These are phyloP conservation scores for Metarhizium sp. DNA, from an alignment of 2,329 filamentous ascomycete genomes.

Conservation along the genomic window DNA sequence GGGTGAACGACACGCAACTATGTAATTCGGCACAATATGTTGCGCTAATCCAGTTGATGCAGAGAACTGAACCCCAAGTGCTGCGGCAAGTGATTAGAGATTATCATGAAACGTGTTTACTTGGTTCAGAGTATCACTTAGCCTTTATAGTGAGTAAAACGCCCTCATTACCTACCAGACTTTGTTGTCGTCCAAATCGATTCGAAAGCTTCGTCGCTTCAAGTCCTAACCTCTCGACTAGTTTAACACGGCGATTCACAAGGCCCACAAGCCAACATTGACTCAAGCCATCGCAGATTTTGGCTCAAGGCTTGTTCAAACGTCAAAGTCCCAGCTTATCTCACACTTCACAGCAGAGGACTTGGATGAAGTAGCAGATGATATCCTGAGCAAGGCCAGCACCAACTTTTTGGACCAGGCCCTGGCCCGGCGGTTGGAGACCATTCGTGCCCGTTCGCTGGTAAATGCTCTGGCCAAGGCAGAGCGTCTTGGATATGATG, in stretches of 20 bases:
- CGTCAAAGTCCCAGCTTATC: conserved; percentile 32
- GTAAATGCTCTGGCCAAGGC: conserved; percentile 48
- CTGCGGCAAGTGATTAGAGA: conserved; percentile 40
- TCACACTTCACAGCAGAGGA: conserved; percentile 28
- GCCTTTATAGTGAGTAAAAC: conserved; percentile 40
- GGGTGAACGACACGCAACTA: not conserved
- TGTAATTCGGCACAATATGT: not conserved
- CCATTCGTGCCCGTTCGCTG: conserved; percentile 43
- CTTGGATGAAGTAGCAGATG: conserved; percentile 34
- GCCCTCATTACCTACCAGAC: not conserved
- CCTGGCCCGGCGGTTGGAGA: conserved; percentile 40
- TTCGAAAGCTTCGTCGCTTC: no score
- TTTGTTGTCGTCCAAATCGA: not conserved
- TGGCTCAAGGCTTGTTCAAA: conserved; percentile 31
- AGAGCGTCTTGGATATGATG: conserved; percentile 47
- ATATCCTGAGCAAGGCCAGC: conserved; percentile 37
- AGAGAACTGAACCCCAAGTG: conserved; percentile 31
- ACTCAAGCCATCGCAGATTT: conserved; percentile 33
- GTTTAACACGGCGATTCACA: conserved; percentile 41
- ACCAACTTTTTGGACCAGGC: conserved; percentile 42
- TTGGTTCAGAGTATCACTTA: conserved; percentile 42
- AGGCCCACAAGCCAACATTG: conserved; percentile 28
- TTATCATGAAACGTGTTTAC: conserved; percentile 38
- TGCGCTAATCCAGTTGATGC: conserved; percentile 21
- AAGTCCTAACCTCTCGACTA: conserved; percentile 20